Conservation (phyloP, 2,329 filamentous ascomycete genomes). For the Aureobasidium sp. region DNA sequence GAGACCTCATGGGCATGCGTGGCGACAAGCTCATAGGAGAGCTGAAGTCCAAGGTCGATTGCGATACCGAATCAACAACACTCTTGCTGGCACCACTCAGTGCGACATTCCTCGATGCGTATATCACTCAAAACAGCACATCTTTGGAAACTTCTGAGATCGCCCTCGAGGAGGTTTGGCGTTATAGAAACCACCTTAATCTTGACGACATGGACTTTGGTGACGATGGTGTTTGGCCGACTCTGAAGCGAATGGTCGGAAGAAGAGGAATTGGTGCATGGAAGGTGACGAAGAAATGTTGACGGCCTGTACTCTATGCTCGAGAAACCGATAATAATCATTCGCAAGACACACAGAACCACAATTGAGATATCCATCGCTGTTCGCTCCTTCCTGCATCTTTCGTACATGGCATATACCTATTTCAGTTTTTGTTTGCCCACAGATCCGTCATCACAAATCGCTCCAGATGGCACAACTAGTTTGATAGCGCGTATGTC, state of each 20-base stretch:
- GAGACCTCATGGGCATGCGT: conserved; percentile 65
- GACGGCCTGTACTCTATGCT: not conserved
- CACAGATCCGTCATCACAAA: too few relatives aligned
- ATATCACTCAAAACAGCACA: conserved; percentile 13
- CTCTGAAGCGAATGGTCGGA: conserved; percentile 52
- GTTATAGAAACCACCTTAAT: conserved; percentile 59
- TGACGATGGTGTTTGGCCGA: conserved; percentile 66
- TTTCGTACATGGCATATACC: not conserved
- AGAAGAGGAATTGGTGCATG: conserved; percentile 38
- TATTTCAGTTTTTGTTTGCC: not conserved
- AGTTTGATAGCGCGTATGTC: too few relatives aligned
- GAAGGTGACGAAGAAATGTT: conserved; percentile 32
- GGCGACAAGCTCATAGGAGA: conserved; percentile 52
- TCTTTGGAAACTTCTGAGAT: conserved; percentile 30
- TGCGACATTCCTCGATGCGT: conserved; percentile 59
- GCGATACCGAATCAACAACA: conserved; percentile 36
- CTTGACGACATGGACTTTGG: conserved; percentile 73
- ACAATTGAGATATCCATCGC: not conserved
- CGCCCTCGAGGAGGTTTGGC: conserved; percentile 62
- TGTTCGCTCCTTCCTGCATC: not conserved
- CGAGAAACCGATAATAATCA: not conserved
- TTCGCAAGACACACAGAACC: not conserved
- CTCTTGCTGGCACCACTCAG: conserved; percentile 63
- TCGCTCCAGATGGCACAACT: too few relatives aligned
- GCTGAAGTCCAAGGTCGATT: conserved; percentile 52